These are phyloP conservation scores for Saussurea involucrata DNA, from an alignment of 129 eudicot genomes.

Conservation along the genomic window DNA sequence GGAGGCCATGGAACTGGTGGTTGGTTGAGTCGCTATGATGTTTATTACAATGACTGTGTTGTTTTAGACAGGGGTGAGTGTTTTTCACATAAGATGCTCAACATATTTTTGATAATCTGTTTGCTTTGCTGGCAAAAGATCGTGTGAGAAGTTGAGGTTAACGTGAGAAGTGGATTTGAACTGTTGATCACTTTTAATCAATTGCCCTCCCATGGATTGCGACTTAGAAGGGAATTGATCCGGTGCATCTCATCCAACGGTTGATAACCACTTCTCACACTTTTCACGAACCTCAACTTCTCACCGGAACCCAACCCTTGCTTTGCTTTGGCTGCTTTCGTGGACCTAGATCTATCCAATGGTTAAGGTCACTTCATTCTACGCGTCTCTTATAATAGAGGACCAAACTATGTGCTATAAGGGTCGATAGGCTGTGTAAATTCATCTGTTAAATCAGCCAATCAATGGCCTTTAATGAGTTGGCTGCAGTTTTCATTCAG, in stretches of 20 bases:
- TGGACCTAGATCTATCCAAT: neutral
- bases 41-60: constrained; percentile 85
- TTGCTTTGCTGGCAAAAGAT: constrained; percentile 6
- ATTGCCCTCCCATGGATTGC: no score
- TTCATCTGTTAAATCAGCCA: neutral
- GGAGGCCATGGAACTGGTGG: constrained; percentile 99
- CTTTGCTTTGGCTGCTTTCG: neutral
- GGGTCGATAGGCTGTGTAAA: neutral
- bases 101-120: neutral
- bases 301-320: no score
- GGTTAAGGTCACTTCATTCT: neutral
- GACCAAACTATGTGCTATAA: neutral
- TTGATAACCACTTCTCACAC: no score
- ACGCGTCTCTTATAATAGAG: neutral
- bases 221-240: no score
- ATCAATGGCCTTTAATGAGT: neutral
- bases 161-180: no score
- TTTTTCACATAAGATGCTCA: neutral
- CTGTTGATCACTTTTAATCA: no score
- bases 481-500: neutral
- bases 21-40: constrained; percentile 97
- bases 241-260: no score
- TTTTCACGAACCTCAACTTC: no score
- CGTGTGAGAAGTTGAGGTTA: no score
- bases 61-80: constrained; percentile 93